Conservation (phyloP, 2,329 filamentous ascomycete species). For the Neoascochyta sp. region DNA sequence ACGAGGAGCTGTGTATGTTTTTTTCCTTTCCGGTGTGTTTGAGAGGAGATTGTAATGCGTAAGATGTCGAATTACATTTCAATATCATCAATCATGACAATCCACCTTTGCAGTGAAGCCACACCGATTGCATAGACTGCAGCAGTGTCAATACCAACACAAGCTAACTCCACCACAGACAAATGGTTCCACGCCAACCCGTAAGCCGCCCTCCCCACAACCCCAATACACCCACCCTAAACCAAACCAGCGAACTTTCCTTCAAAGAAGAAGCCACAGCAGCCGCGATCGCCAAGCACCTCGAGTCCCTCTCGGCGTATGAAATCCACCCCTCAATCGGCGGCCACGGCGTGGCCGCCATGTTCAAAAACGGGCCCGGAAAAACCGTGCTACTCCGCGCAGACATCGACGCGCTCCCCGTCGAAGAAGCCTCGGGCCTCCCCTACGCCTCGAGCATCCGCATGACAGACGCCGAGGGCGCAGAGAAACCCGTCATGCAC, state of each 20-base stretch:
- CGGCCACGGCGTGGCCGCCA: slow-evolving; percentile 56
- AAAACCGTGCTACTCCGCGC: slow-evolving; percentile 57
- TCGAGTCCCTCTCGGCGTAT: slow-evolving; percentile 34
- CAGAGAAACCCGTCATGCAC: slow-evolving; percentile 60
- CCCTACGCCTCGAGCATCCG: slow-evolving; percentile 53
- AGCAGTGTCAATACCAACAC: no score
- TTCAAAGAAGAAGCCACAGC: slow-evolving; percentile 36
- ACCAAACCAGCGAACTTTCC: slow-evolving; percentile 38
- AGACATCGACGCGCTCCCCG: slow-evolving; percentile 60
- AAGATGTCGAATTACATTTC: no score
- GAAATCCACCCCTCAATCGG: slow-evolving; percentile 53
- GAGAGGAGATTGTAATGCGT: no score
- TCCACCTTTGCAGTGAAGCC: no score
- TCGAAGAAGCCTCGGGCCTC: slow-evolving; percentile 55
- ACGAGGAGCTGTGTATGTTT: slow-evolving; percentile 33
- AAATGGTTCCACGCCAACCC: slow-evolving; percentile 36
- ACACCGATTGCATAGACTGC: no score
- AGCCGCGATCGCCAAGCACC: slow-evolving; percentile 25
- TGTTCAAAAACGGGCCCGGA: slow-evolving; percentile 55
- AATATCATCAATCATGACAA: no score
- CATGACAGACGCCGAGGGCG: slow-evolving; percentile 46
- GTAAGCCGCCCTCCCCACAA: no score
- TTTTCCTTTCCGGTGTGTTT: no score
- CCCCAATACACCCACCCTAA: no score
- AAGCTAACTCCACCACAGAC: slow-evolving; percentile 19